phyloP scores from a whole-genome alignment of 163 green algal species.

The Chlorella variabilis region DNA sequence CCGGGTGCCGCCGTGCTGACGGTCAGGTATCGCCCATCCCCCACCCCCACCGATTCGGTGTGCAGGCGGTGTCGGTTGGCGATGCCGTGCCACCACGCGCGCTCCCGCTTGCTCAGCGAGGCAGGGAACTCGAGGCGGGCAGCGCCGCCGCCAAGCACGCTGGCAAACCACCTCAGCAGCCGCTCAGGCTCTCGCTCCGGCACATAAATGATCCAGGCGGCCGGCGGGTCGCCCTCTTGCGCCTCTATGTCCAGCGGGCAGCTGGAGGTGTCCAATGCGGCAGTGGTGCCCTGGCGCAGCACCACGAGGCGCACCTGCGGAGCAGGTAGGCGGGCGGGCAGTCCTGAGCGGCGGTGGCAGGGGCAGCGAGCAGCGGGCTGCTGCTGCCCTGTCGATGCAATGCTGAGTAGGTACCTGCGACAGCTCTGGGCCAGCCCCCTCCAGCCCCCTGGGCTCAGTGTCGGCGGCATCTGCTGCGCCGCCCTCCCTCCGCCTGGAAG shows the following conservation, averaged over 20 bases:
- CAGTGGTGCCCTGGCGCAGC: neutral
- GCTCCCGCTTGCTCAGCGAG: conserved; percentile 30
- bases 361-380: neutral
- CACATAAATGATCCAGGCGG: neutral
- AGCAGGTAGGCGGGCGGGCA: too few relatives aligned
- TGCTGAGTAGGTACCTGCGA: neutral
- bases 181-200: conserved; percentile 5
- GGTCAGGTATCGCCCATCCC: conserved; percentile 17
- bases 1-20: neutral
- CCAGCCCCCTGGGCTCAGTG: neutral
- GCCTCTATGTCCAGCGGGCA: conserved; percentile 31
- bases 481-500: neutral
- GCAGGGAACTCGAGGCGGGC: conserved; percentile 33
- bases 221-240: neutral
- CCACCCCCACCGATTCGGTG: conserved; percentile 14
- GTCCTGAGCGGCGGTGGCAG: neutral
- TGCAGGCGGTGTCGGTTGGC: neutral
- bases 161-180: conserved; percentile 30
- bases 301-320: conserved; percentile 15
- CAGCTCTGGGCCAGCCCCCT: neutral
- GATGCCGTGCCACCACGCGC: conserved; percentile 15
- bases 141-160: neutral
- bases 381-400: neutral
- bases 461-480: neutral
- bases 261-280: neutral